Percentiles rank a stretch among this genome's conserved stretches.
These are phyloP conservation scores for Fusarium equiseti DNA, from an alignment of 2,329 filamentous ascomycete species.

Conservation along the genomic window DNA sequence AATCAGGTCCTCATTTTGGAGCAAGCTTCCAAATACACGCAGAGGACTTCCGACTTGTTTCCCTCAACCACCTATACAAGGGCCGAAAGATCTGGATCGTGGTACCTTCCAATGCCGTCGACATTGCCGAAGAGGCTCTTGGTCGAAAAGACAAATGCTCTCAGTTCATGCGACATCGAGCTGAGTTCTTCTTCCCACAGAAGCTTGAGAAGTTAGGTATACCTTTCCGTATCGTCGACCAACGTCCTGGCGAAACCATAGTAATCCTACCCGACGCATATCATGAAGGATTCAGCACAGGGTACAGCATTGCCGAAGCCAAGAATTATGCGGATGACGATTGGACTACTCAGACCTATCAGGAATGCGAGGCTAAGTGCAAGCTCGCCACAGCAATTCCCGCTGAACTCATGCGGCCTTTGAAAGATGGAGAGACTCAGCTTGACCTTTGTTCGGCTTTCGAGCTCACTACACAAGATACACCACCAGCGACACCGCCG, in stretches of 20 bases:
- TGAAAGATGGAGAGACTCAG: slow-evolving; percentile 50
- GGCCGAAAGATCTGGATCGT: slow-evolving; percentile 58
- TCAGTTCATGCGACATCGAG: slow-evolving; percentile 57
- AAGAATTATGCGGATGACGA: slow-evolving; percentile 55
- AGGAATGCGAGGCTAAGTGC: slow-evolving; percentile 52
- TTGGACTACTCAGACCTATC: slow-evolving; percentile 54
- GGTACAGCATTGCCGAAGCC: slow-evolving; percentile 56
- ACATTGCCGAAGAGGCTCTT: slow-evolving; percentile 52
- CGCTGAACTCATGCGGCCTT: slow-evolving; percentile 50
- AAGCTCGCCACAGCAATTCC: slow-evolving; percentile 54
- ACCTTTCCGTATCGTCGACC: slow-evolving; percentile 54
- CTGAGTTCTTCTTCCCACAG: slow-evolving; percentile 57
- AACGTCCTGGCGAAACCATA: slow-evolving; percentile 56
- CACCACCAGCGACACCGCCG: slow-evolving; percentile 20
- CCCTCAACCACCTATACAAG: slow-evolving; percentile 56
- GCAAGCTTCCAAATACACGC: slow-evolving; percentile 57
- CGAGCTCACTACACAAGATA: slow-evolving; percentile 20
- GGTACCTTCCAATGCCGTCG: slow-evolving; percentile 53
- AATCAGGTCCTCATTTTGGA: slow-evolving; percentile 55
- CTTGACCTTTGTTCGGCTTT: slow-evolving; percentile 52
- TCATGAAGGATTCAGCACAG: slow-evolving; percentile 58
- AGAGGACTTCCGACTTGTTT: slow-evolving; percentile 56
- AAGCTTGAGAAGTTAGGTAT: slow-evolving; percentile 55
- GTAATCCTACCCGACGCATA: slow-evolving; percentile 57
- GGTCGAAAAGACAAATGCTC: slow-evolving; percentile 52